A percentile compares a stretch with the other conserved stretches of the same genome.
Conservation (phyloP, 2,329 filamentous ascomycete genomes). For the Metarhizium robertsii region DNA sequence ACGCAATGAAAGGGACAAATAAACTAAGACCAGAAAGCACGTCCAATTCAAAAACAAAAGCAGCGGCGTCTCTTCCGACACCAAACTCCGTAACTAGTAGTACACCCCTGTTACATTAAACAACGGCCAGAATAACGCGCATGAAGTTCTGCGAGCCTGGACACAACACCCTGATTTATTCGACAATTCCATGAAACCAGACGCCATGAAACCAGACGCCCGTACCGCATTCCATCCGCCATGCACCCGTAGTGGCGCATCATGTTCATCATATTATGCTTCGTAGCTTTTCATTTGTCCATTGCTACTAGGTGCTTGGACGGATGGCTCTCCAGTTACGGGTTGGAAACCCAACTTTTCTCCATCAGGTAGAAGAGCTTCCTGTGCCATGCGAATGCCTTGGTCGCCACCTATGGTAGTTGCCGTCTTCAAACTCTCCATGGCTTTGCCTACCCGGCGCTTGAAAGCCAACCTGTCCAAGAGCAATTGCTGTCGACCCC, state of each 20-base stretch:
- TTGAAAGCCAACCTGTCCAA: slow-evolving; percentile 86
- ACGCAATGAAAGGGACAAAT: too few relatives aligned
- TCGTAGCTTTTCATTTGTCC: slow-evolving; percentile 50
- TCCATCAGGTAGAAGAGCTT: slow-evolving; percentile 32
- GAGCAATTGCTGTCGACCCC: slow-evolving; percentile 86
- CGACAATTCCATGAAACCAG: not conserved
- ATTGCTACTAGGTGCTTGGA: slow-evolving; percentile 46
- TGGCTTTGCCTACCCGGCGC: slow-evolving; percentile 73
- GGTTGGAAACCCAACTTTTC: slow-evolving; percentile 46
- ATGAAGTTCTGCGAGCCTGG: not conserved
- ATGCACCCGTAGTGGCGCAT: not conserved
- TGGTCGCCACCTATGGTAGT: slow-evolving; percentile 39
- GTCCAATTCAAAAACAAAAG: not conserved
- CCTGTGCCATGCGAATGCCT: slow-evolving; percentile 37
- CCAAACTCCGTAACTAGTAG: slow-evolving; percentile 2
- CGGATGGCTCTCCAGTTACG: slow-evolving; percentile 28
- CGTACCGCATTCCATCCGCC: not conserved
- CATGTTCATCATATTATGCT: slow-evolving; percentile 24
- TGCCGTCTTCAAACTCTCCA: slow-evolving; percentile 60
- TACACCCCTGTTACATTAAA: not conserved
- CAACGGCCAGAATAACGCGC: not conserved
- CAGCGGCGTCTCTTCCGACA: not conserved
- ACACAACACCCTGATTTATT: not conserved
- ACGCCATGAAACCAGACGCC: not conserved
- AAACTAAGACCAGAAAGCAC: not conserved